Evolutionary conservation across 768 basidiomycete genomes (phyloP), one percentile per base, ranked within the genome.

Genomic region (Astraeus odoratus): DNA sequence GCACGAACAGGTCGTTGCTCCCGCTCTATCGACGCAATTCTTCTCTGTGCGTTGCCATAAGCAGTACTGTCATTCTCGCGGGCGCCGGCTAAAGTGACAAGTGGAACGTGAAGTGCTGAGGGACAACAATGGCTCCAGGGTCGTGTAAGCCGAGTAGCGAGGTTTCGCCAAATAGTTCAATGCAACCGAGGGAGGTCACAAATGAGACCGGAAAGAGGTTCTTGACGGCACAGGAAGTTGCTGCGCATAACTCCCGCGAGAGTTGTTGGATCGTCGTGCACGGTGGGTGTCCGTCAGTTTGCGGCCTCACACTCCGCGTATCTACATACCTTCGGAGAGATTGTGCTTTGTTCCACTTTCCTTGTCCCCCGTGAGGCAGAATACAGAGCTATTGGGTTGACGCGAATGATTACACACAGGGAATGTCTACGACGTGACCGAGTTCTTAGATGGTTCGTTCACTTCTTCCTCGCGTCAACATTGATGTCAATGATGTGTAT

Each of bases 261-360:
- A 78, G 75, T 50, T 83, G 83, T 53, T 86, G 84, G 84, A 88
- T 91, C 48, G 88, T 92, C 46, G 83, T 92, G 1, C 86, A 91
- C 53, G 84, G 86, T 83, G 51, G 31, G 69, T 56, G 22, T 15
- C 36, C 43, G 16, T 31, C 38, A 4, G 37, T 23, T 24, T 39
- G 24, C 30, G 37, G 41, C 8, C 25, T 42, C n/a, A n/a, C n/a
- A n/a, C n/a, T n/a, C n/a, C n/a, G n/a, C n/a, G n/a, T n/a, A n/a
- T n/a, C n/a, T n/a, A n/a, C n/a, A n/a, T n/a, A n/a, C n/a, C n/a
- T n/a, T n/a, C n/a, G n/a, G n/a, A n/a, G n/a, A n/a, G n/a, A n/a
- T n/a, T n/a, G n/a, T n/a, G n/a, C n/a, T n/a, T n/a, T 22, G 22
- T 15, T 31, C 10, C n/a, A 31, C 26, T 5, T n/a, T 24, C 26